Conservation (phyloP, 306 rosid genomes). For the Sesbania bispinosa region DNA sequence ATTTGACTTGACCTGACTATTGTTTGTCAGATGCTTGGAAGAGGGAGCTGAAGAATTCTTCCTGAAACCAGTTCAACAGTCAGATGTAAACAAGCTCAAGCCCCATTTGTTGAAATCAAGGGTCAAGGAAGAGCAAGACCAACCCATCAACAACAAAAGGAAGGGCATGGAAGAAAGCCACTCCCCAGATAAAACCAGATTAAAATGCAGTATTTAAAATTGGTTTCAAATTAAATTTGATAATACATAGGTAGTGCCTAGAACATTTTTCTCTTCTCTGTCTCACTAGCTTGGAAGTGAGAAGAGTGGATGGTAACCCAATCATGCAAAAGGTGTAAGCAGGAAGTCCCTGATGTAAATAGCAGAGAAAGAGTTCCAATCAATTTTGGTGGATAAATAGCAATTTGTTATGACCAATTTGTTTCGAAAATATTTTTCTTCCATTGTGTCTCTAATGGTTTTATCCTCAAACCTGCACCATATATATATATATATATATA, state of each 20-base stretch:
- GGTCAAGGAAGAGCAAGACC: slow-evolving; percentile 39
- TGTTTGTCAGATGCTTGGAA: slow-evolving; percentile 71
- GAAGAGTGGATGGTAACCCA: background rate
- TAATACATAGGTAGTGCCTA: slow-evolving; percentile 8
- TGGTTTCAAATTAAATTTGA: background rate
- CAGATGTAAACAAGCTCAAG: slow-evolving; percentile 74
- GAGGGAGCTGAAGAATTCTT: slow-evolving; percentile 93
- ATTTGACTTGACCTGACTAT: slow-evolving; percentile 13
- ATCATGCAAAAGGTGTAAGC: background rate
- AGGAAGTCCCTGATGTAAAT: background rate
- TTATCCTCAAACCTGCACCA: no score
- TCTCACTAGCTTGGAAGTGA: background rate
- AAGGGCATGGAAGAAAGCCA: slow-evolving; percentile 37
- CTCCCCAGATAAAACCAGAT: slow-evolving; percentile 41
- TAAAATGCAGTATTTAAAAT: slow-evolving; percentile 29
- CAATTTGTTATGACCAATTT: background rate
- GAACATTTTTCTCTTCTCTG: background rate
- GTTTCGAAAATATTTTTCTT: no score
- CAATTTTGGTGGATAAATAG: slow-evolving; percentile 6
- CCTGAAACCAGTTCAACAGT: slow-evolving; percentile 73
- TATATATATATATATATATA: no score
- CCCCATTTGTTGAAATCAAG: slow-evolving; percentile 66
- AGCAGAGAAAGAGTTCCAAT: background rate
- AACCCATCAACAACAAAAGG: slow-evolving; percentile 31
- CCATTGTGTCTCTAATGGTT: no score